Percentiles rank a stretch among this genome's conserved stretches.
These are phyloP conservation scores for Didymella exigua DNA, from an alignment of 2,329 filamentous ascomycete species.

Conservation along the genomic window DNA sequence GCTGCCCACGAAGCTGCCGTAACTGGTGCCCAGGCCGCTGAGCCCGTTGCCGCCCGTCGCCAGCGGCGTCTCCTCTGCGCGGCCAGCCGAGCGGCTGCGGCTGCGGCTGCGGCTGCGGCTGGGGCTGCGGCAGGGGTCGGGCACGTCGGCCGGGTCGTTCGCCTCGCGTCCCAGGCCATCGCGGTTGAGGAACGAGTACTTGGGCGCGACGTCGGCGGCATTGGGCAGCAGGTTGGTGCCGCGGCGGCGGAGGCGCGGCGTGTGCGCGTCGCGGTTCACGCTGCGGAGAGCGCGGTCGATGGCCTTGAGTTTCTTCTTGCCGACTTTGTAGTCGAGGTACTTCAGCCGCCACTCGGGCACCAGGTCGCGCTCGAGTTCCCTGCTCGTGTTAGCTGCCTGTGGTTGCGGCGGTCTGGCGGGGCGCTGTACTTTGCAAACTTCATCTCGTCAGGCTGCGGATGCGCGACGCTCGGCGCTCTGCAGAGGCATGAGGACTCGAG, in stretches of 20 bases:
- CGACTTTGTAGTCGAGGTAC: conserved; percentile 93
- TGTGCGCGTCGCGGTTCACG: conserved; percentile 55
- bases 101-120: conserved; percentile 21
- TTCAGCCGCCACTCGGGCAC: conserved; percentile 95
- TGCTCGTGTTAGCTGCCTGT: conserved; percentile 34
- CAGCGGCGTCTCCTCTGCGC: conserved; percentile 40
- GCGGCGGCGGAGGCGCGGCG: conserved; percentile 50
- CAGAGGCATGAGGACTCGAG: neutral
- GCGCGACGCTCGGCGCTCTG: neutral
- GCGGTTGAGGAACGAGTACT: conserved; percentile 51
- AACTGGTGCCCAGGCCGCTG: conserved; percentile 53
- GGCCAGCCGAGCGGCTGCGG: too few relatives aligned
- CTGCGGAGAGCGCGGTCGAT: conserved; percentile 73
- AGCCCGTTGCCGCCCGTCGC: conserved; percentile 22
- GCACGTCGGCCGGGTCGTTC: conserved; percentile 32
- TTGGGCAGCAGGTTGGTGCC: conserved; percentile 42
- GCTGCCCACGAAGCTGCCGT: conserved; percentile 68
- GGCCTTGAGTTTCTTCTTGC: conserved; percentile 92
- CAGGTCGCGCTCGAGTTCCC: conserved; percentile 82
- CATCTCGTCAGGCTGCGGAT: conserved; percentile 47
- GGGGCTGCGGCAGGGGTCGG: conserved; percentile 29
- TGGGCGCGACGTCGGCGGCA: conserved; percentile 46
- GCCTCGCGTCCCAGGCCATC: conserved; percentile 28
- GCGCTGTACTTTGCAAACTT: conserved; percentile 66
- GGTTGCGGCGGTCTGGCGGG: neutral